phyloP scores from a whole-genome alignment of 73 alveolate genomes.

The Tetrahymena malaccensis region DNA sequence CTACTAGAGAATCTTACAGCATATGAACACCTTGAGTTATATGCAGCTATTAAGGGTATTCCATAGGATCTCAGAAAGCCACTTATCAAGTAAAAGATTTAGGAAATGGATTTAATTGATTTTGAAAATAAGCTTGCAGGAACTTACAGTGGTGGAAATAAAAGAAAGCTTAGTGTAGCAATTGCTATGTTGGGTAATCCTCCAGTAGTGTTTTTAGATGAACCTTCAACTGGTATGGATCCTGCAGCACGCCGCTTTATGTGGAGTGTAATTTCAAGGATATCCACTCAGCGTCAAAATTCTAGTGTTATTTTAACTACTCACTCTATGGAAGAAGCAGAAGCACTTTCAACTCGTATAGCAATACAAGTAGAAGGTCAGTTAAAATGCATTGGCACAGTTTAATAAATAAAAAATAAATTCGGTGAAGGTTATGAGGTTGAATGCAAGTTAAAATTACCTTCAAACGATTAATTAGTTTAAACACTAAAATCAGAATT shows the following conservation, averaged over 20 bases:
- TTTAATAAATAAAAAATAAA: conserved; percentile 80
- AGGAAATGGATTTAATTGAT: conserved; percentile 80
- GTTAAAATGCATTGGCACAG: conserved; percentile 86
- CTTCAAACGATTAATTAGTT: conserved; percentile 45
- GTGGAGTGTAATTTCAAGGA: conserved; percentile 94
- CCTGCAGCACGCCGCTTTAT: conserved; percentile 96
- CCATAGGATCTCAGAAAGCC: conserved; percentile 50
- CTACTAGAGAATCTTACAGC: conserved; percentile 87
- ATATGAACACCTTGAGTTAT: conserved; percentile 89
- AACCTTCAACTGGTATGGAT: conserved; percentile 99
- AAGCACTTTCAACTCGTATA: conserved; percentile 79
- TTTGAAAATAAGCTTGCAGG: conserved; percentile 79
- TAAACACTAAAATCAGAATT: background rate
- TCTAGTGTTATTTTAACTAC: conserved; percentile 85
- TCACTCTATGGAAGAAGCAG: conserved; percentile 97
- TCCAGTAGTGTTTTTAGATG: conserved; percentile 97
- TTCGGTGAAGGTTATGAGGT: conserved; percentile 93
- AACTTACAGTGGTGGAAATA: conserved; percentile 93
- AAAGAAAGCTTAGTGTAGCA: conserved; percentile 95
- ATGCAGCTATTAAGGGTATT: conserved; percentile 91
- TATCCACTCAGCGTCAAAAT: conserved; percentile 84
- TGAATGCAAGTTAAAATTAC: conserved; percentile 59
- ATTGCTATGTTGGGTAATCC: conserved; percentile 98
- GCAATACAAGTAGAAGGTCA: conserved; percentile 93
- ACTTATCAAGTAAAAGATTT: conserved; percentile 65